Conservation (phyloP, 202 grass and related monocot species). For the Miscanthus sacchariflorus region DNA sequence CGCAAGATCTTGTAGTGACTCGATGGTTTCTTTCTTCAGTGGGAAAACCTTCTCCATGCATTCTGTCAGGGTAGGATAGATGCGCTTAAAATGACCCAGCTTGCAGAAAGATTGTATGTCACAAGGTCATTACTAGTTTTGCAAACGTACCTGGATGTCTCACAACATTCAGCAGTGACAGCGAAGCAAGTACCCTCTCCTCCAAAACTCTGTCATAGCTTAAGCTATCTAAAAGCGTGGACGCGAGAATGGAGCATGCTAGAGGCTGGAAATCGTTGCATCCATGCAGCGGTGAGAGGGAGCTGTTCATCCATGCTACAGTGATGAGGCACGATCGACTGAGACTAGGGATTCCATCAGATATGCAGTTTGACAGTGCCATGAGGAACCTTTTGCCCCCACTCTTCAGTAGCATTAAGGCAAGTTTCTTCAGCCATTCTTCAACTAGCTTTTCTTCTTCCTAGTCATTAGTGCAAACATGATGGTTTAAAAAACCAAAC, state of each 20-base stretch:
- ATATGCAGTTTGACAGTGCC: conserved; percentile 82
- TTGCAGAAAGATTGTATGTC: neutral
- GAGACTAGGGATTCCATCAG: conserved; percentile 64
- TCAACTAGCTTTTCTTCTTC: conserved; percentile 90
- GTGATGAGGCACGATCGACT: conserved; percentile 77
- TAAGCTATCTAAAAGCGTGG: conserved; percentile 72
- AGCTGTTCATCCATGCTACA: conserved; percentile 82
- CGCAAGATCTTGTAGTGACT: conserved; percentile 80
- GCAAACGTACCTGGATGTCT: conserved; percentile 78
- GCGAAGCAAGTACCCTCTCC: conserved; percentile 87
- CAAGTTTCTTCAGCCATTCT: conserved; percentile 79
- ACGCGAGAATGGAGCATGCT: conserved; percentile 67
- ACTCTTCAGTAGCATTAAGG: conserved; percentile 62
- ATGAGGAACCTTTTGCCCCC: conserved; percentile 72
- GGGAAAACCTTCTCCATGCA: conserved; percentile 91
- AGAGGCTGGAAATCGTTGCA: conserved; percentile 71
- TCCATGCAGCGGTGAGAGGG: conserved; percentile 58
- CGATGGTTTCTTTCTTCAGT: conserved; percentile 68
- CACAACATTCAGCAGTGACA: conserved; percentile 82
- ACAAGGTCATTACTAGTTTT: neutral
- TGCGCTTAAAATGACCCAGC: conserved; percentile 21
- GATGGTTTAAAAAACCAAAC: neutral
- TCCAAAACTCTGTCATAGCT: conserved; percentile 83
- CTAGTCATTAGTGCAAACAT: conserved; percentile 46
- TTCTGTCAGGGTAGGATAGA: conserved; percentile 54